Base-by-base conservation (phyloP, 2,329 filamentous ascomycete genomes). In the Fusarium duplospermum region DNA sequence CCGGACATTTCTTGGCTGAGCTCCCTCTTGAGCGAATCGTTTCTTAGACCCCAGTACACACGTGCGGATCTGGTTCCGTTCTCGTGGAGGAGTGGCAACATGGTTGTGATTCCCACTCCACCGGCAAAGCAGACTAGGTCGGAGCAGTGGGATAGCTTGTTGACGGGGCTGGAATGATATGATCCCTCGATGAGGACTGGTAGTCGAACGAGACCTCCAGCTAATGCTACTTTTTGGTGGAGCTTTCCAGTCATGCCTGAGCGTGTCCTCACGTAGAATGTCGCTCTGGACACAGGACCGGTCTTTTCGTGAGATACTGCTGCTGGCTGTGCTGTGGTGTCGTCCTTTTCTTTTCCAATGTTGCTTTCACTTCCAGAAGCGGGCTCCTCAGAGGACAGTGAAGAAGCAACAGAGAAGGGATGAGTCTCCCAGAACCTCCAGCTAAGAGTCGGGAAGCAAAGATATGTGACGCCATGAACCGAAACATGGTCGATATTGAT, bases 401-500 rank as follows among this genome's bases (percentile, higher is more conserved):
- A 68, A 0, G 45, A 54, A 22, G 73, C 74, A 9, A 83, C 79
- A 0, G 81, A 83, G 61, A 84, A 82, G 6, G 83, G 82, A 52
- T 83, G 82, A 22, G 71, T 82, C 56, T 83, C 81, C 82, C 82
- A 84, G 61, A 83, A 73, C 2, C 77, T 70, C 81, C 82, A 83
- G 38, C 76, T 72, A 14, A 84, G 63, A 0, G 79, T 79, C n/a
- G 81, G 81, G 60, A 83, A 83, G 72, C 77, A 78, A 1, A 84
- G 76, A 65, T 84, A 84, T 1, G 78, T 81, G 31, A 81, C 78
- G 4, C 81, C 80, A 2, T 70, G 58, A 3, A 70, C 73, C 4
- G 72, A 73, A 2, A 73, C 67, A 1, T 73, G 70, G 4, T 79
- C 72, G 14, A 83, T 62, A 29, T 79, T 79, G 16, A 84, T 71